Evolutionary conservation across 1,284 basidiomycete species (phyloP).

Genomic region (Microbotryum scabiosae): DNA sequence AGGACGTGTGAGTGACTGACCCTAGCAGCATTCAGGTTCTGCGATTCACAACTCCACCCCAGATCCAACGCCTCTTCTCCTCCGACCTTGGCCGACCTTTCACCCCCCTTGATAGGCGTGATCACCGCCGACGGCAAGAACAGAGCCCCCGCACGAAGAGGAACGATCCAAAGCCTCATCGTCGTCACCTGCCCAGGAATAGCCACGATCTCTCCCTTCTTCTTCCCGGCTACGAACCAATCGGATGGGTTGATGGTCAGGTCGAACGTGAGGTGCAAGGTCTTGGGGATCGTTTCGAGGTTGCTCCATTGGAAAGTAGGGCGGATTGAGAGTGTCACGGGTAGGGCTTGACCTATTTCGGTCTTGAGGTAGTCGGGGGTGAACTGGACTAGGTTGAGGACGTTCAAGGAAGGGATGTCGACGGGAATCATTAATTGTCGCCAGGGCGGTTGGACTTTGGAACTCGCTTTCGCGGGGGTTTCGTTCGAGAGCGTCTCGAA

Average conservation of each 20-base stretch:
- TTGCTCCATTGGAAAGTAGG: conserved; percentile 61
- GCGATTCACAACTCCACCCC: conserved; percentile 52
- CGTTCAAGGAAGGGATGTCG: conserved; percentile 69
- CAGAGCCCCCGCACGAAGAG: conserved; percentile 66
- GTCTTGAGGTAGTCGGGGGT: conserved; percentile 21
- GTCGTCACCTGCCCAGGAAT: conserved; percentile 46
- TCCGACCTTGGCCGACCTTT: too few species aligned
- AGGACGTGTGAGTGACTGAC: background rate
- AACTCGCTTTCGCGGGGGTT: background rate
- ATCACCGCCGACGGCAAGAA: conserved; percentile 60
- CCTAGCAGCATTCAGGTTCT: conserved; percentile 61
- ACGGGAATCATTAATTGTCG: conserved; percentile 65
- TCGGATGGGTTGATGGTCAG: conserved; percentile 61
- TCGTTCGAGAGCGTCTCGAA: conserved; percentile 33
- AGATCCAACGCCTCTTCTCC: conserved; percentile 40
- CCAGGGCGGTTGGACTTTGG: conserved; percentile 45
- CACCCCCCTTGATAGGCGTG: conserved; percentile 43
- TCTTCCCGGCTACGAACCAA: conserved; percentile 72
- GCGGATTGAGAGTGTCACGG: conserved; percentile 53
- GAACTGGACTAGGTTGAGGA: conserved; percentile 37
- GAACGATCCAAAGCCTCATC: conserved; percentile 57
- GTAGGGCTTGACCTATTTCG: conserved; percentile 68
- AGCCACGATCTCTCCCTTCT: conserved; percentile 65
- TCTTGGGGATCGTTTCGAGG: background rate
- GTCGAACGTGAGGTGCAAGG: conserved; percentile 54